These are phyloP conservation scores for Hyaloperonospora arabidopsidis DNA, from an alignment of 352 stramenopile genomes.

Conservation along the genomic window DNA sequence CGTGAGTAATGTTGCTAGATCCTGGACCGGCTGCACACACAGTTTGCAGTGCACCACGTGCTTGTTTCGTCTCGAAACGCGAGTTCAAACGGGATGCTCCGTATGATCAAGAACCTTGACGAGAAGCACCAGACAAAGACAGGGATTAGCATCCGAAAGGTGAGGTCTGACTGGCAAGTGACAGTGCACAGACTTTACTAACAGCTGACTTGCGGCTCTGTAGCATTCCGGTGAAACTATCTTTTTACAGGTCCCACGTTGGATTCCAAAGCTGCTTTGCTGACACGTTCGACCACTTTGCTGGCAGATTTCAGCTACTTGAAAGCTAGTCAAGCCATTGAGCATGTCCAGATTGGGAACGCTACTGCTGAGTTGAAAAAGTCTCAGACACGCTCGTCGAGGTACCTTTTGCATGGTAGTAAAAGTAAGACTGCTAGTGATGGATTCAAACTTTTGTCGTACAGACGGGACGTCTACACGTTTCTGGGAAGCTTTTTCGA, in stretches of 20 bases:
- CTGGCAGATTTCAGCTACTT: slow-evolving; percentile 66
- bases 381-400: slow-evolving; percentile 16
- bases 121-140: slow-evolving; percentile 41
- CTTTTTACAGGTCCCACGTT: not conserved
- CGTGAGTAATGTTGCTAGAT: slow-evolving; percentile 23
- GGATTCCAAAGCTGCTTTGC: not conserved
- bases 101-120: slow-evolving; percentile 56
- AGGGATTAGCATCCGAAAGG: slow-evolving; percentile 58
- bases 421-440: not conserved
- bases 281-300: not conserved
- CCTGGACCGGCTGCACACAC: slow-evolving; percentile 55
- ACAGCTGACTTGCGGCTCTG: slow-evolving; percentile 10
- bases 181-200: not conserved
- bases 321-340: slow-evolving; percentile 66
- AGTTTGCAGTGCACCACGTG: slow-evolving; percentile 65
- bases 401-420: slow-evolving; percentile 4
- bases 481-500: slow-evolving; percentile 74
- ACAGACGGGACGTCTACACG: slow-evolving; percentile 50
- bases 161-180: slow-evolving; percentile 10
- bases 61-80: slow-evolving; percentile 64
- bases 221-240: slow-evolving; percentile 37
- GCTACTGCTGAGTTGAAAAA: slow-evolving; percentile 21
- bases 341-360: slow-evolving; percentile 50
- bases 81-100: slow-evolving; percentile 50
- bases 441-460: not conserved